Evolutionary conservation across 225 moss, liverwort and hornwort species (phyloP), one percentile per base, ranked within the genome.

Genomic region (Anthoceros angustus): DNA sequence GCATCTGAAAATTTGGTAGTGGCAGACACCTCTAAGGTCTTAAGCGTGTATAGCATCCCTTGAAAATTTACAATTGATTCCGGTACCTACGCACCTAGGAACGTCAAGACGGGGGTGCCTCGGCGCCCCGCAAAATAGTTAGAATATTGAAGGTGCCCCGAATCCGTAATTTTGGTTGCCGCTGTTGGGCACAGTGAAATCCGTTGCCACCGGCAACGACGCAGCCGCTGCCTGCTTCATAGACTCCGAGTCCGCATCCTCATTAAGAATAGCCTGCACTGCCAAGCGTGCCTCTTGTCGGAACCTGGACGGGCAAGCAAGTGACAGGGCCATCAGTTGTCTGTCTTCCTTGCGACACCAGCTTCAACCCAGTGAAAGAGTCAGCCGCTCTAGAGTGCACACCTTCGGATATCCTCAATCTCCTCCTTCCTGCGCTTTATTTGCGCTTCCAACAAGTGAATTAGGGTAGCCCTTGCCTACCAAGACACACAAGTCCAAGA

Each of bases 381-480:
- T n/a, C n/a, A n/a, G n/a, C n/a, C n/a, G n/a, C n/a, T n/a, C n/a
- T n/a, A 67, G n/a, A 67, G 49, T 42, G 9, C 76, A 64, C 81
- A 92, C 95, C 85, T 74, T 25, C 85, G 86, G 64, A 98, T 86
- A n/a, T 98, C 92, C 20, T 82, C 71, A 42, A 92, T 86, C 48
- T 88, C 91, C 70, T 92, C 79, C 70, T 81, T 91, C 62, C 95
- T 83, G 49, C 81, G 82, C 42, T 78, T 69, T 70, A 92, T 72
- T 72, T 91, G 95, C 46, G 78, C 73, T 74, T 98, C 92, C 69
- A 98, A 81, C 46, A 98, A 70, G 68, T 98, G 91, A 65, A 86
- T 98, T 26, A 98, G 78, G 63, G 95, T 98, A 68, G 95, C 91
- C 80, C 95, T 88, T 67, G 91, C 95, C 95, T 98, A 81, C 49